A percentile compares a stretch with the other conserved stretches of the same genome.
These are phyloP conservation scores for Ganoderma leucocontextum DNA, from an alignment of 1,284 basidiomycete species.

Conservation along the genomic window DNA sequence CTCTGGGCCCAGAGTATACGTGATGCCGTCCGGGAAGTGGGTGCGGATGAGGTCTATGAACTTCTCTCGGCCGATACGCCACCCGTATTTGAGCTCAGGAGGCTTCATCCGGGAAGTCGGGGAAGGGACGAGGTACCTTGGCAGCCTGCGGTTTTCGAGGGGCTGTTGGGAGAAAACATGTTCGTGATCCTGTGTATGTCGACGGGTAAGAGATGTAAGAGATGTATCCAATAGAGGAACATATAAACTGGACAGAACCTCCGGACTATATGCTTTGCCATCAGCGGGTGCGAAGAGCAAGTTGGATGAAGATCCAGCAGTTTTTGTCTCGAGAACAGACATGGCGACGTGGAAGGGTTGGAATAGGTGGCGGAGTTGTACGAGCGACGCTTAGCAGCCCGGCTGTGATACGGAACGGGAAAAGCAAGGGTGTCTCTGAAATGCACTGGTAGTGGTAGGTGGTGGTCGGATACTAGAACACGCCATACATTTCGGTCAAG, in stretches of 20 bases:
- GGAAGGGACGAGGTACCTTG: neutral
- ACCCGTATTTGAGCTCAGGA: neutral
- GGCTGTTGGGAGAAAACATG: neutral
- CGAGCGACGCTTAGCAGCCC: no score
- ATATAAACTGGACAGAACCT: no score
- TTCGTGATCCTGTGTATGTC: neutral
- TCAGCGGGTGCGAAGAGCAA: neutral
- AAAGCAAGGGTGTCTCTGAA: no score
- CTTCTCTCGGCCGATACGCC: slow-evolving; percentile 1
- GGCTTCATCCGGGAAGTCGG: neutral
- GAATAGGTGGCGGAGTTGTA: neutral
- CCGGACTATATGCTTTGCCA: no score
- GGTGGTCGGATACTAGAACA: neutral
- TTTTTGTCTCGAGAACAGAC: neutral
- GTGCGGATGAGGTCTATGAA: neutral
- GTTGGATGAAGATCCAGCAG: neutral
- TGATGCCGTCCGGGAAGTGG: neutral
- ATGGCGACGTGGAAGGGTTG: neutral
- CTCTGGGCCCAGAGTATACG: neutral
- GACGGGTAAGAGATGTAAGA: neutral
- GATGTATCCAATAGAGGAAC: neutral
- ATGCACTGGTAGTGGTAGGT: no score
- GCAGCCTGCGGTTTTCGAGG: neutral
- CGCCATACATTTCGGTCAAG: neutral
- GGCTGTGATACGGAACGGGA: no score